phyloP scores from a whole-genome alignment of 177 flowering plant genomes.

The Tripterygium wilfordii region DNA sequence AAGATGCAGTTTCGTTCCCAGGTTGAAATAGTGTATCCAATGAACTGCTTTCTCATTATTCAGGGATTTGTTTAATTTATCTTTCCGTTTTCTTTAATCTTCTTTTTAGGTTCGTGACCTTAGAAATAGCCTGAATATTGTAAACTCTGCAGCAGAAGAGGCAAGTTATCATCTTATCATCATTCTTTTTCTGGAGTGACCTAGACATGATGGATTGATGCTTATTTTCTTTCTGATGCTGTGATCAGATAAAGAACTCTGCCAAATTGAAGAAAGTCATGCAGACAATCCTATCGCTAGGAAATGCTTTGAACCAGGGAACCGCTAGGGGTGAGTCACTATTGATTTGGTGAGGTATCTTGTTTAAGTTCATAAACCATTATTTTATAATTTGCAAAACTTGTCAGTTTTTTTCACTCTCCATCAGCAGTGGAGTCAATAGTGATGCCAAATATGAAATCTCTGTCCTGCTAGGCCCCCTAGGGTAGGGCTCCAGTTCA shows the following conservation, averaged over 20 bases:
- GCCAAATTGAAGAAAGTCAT: conserved; percentile 72
- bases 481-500: too few species aligned
- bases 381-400: too few species aligned
- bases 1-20: conserved; percentile 76
- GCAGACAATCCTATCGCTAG: conserved; percentile 85
- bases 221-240: conserved; percentile 2
- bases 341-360: background rate
- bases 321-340: conserved; percentile 81
- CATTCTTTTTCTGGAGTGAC: background rate
- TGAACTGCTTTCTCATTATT: background rate
- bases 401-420: too few species aligned
- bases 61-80: conserved; percentile 3
- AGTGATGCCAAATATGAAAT: too few species aligned
- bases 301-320: conserved; percentile 95
- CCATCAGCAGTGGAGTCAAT: too few species aligned
- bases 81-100: background rate
- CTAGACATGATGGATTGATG: background rate
- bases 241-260: conserved; percentile 68
- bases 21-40: conserved; percentile 31
- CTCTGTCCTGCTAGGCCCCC: too few species aligned
- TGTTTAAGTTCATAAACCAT: background rate
- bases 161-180: conserved; percentile 26
- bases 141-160: conserved; percentile 81
- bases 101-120: conserved; percentile 68
- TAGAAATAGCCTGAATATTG: conserved; percentile 53